phyloP scores from a whole-genome alignment of 768 basidiomycete genomes.

The Boletus vermiculosoides region DNA sequence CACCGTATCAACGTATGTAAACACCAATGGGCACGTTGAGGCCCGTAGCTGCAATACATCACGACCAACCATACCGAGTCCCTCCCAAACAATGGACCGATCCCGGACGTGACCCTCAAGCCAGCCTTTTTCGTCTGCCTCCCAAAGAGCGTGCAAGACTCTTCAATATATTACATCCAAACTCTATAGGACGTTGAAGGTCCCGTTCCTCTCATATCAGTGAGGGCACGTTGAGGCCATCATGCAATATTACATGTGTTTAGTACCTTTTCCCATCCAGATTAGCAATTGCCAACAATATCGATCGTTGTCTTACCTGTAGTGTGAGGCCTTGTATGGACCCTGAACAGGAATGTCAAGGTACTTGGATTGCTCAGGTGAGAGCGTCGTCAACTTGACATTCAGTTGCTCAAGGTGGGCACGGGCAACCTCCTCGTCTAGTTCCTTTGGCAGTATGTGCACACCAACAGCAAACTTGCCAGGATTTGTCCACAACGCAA shows the following conservation, averaged over 20 bases:
- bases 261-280: slow-evolving; percentile 28
- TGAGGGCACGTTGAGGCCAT: slow-evolving; percentile 82
- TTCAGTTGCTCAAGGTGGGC: slow-evolving; percentile 90
- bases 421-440: slow-evolving; percentile 98
- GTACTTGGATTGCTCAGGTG: slow-evolving; percentile 77
- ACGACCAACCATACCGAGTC: slow-evolving; percentile 10
- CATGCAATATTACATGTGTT: slow-evolving; percentile 27
- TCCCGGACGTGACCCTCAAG: slow-evolving; percentile 17
- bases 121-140: slow-evolving; percentile 20
- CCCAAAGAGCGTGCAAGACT: slow-evolving; percentile 45
- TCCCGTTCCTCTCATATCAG: slow-evolving; percentile 54
- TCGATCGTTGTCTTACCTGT: slow-evolving; percentile 43
- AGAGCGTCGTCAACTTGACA: slow-evolving; percentile 86
- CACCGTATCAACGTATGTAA: not conserved
- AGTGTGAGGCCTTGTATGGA: slow-evolving; percentile 72
- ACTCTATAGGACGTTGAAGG: slow-evolving; percentile 62
- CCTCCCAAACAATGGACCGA: slow-evolving; percentile 8
- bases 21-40: slow-evolving; percentile 37
- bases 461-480: slow-evolving; percentile 95
- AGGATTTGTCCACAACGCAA: slow-evolving; percentile 93
- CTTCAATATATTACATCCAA: slow-evolving; percentile 51
- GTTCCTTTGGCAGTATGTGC: slow-evolving; percentile 97
- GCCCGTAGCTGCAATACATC: slow-evolving; percentile 24
- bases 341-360: slow-evolving; percentile 86
- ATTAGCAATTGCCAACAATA: not conserved